Base-by-base conservation (phyloP, 2,329 filamentous ascomycete species). In the Penicillium sp. region DNA sequence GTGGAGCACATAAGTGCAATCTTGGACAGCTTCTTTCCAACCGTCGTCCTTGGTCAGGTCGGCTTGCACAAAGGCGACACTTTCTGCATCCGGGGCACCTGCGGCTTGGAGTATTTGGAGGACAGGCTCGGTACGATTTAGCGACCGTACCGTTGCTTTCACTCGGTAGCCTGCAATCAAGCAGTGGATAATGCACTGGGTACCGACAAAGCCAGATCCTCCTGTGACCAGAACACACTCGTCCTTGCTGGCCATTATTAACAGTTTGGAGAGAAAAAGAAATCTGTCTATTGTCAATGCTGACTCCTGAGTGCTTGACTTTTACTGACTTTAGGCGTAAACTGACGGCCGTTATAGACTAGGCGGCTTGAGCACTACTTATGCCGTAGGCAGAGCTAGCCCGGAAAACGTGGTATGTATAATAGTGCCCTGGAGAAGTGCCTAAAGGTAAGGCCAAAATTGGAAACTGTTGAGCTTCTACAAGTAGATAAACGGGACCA, bases 141-240 rank as follows among this genome's bases (percentile, higher is more conserved):
- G 52, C 4, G 55, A 61, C 11, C 59, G 55, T 10, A 58, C 41
- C 5, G 55, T 61, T 5, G 59, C 43, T 22, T 47, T 49, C 28
- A 61, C 59, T 5, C 31, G 55, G 47, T 61, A 58, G 1, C 56
- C 56, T 25, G 55, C 56, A 35, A 25, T 47, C 11, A 61, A 41
- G 25, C 55, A 59, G 34, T 50, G 52, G 35, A 58, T 43, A 5
- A 61, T 59, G 35, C 55, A 55, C 28, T 58, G 48, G 34, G 25
- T 42, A 28, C 31, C 59, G 12, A 61, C n/a, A 35, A 61, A 61
- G 39, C 59, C 59, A n/a, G 55, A 48, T 43, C 55, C 59, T 15
- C 59, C 59, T 5, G 59, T 61, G 39, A 61, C 35, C 12, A 61
- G 45, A 3, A 59, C 52, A 6, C 35, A 25, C n/a, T 55, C 41